These are phyloP conservation scores for Daedaleopsis nitida DNA, from an alignment of 768 basidiomycete species.

Conservation along the genomic window DNA sequence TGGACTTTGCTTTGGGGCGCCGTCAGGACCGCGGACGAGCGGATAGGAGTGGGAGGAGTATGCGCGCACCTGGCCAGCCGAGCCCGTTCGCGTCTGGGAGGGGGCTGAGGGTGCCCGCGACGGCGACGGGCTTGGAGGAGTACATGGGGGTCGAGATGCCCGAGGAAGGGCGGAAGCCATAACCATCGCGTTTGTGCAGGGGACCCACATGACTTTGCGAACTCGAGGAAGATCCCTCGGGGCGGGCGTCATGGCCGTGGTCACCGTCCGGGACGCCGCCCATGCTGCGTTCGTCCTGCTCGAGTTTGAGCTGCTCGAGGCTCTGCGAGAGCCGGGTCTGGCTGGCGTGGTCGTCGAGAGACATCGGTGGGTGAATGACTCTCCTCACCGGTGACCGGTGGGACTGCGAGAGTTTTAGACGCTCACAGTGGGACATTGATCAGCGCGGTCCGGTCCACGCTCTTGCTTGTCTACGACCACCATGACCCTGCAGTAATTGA, in stretches of 20 bases:
- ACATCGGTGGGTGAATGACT: constrained; percentile 23
- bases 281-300: constrained; percentile 13
- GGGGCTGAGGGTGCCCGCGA: constrained; percentile 33
- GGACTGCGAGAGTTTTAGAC: neutral
- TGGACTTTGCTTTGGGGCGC: constrained; percentile 75
- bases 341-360: constrained; percentile 29
- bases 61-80: constrained; percentile 85
- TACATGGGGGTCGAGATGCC: constrained; percentile 64
- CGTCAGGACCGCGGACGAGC: constrained; percentile 7
- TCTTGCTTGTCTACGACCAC: too few species aligned
- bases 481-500: neutral
- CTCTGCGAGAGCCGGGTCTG: constrained; percentile 45
- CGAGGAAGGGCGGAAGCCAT: constrained; percentile 77
- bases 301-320: constrained; percentile 48
- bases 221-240: constrained; percentile 5
- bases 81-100: constrained; percentile 68
- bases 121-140: constrained; percentile 28
- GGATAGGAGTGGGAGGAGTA: constrained; percentile 9
- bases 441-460: too few species aligned
- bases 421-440: neutral
- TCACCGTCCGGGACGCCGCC: constrained; percentile 11
- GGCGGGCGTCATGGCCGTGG: constrained; percentile 11
- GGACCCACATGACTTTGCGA: constrained; percentile 6
- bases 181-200: constrained; percentile 66
- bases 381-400: neutral